Conservation (phyloP, 495 filamentous ascomycete species). For the Cercophora samala region DNA sequence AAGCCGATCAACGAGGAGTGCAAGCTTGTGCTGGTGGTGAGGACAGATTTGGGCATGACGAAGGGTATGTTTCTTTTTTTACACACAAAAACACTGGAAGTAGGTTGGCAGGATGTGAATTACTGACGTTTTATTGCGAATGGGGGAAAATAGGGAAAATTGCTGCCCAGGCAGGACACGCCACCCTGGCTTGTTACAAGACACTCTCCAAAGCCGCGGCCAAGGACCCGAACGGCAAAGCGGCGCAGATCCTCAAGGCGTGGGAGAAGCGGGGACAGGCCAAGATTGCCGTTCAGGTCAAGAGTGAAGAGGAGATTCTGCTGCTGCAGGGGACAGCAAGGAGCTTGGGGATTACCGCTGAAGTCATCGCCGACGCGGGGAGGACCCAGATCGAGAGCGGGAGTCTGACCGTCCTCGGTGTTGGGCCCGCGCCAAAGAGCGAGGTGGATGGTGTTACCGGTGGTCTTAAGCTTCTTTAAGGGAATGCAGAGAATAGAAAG, state of each 20-base stretch:
- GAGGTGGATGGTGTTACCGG: constrained; percentile 85
- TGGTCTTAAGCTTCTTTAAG: constrained; percentile 76
- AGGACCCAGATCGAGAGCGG: constrained; percentile 94
- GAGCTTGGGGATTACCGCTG: constrained; percentile 79
- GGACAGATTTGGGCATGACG: constrained; percentile 93
- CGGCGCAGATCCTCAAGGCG: constrained; percentile 63
- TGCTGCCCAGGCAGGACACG: constrained; percentile 92
- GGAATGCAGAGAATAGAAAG: not conserved
- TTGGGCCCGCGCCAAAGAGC: constrained; percentile 84
- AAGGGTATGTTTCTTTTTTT: constrained; percentile 74
- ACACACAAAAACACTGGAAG: not conserved
- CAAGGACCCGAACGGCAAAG: constrained; percentile 45
- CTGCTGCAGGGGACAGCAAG: constrained; percentile 73
- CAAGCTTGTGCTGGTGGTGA: constrained; percentile 88
- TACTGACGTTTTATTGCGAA: too few relatives aligned
- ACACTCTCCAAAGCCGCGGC: constrained; percentile 56
- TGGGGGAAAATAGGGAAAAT: constrained; percentile 81
- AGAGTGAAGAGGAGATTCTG: constrained; percentile 78
- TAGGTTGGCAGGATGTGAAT: not conserved
- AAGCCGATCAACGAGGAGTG: constrained; percentile 66
- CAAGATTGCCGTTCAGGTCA: constrained; percentile 86
- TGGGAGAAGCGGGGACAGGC: constrained; percentile 87
- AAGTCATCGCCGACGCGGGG: constrained; percentile 91
- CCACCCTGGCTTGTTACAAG: constrained; percentile 96
- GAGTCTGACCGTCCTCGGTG: constrained; percentile 83